A percentile compares a stretch with the other conserved stretches of the same genome.
Conservation (phyloP, 192 early-diverging fungal species). For the Dissophora ornata region DNA sequence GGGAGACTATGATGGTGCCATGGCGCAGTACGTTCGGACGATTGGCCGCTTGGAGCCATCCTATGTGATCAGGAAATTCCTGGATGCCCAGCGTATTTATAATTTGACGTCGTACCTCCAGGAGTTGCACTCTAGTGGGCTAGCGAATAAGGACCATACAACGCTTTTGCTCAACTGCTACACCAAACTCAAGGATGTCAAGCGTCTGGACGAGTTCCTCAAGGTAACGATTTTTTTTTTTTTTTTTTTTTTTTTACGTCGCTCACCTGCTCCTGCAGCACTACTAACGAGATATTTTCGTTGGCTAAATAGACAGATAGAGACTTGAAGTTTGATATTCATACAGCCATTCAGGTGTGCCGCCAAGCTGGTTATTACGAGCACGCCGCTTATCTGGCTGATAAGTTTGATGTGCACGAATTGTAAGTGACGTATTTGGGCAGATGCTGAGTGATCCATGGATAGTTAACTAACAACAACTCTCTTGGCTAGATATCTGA, state of each 20-base stretch:
- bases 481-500: constrained; percentile 70
- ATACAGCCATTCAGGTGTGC: constrained; percentile 94
- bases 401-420: constrained; percentile 84
- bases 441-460: not conserved
- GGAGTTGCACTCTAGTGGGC: constrained; percentile 84
- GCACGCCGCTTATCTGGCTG: constrained; percentile 92
- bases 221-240: constrained; percentile 56
- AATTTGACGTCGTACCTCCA: constrained; percentile 92
- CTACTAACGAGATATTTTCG: not conserved
- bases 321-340: constrained; percentile 90
- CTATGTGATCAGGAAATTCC: constrained; percentile 96
- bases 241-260: not conserved
- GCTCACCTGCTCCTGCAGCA: not conserved
- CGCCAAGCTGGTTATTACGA: constrained; percentile 89
- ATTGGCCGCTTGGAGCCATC: constrained; percentile 94
- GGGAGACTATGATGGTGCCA: constrained; percentile 90
- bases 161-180: constrained; percentile 98
- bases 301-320: constrained; percentile 67
- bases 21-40: constrained; percentile 92
- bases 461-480: not conserved
- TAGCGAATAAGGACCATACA: constrained; percentile 95
- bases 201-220: constrained; percentile 89
- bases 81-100: constrained; percentile 93
- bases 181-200: constrained; percentile 91
- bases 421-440: constrained; percentile 56